Base-by-base conservation (phyloP, 371 early-diverging fungal genomes). In the Apophysomyces ossiformis region DNA sequence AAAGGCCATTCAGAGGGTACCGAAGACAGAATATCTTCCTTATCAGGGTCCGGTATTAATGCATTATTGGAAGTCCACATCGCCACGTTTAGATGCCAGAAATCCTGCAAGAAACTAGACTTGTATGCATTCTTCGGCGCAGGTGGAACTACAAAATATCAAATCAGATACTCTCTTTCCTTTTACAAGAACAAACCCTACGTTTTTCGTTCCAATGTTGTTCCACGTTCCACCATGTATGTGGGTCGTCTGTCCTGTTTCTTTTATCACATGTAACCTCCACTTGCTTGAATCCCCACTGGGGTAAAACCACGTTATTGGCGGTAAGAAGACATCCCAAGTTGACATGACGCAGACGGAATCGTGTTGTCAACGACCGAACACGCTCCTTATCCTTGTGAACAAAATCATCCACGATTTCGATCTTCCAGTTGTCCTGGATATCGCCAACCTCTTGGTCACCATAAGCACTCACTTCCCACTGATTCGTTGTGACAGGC, bases 51-150 rank as follows among this genome's bases (percentile, higher is more conserved):
- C 12, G 99, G 97, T 12, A 92, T 87, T 68, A 99, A 84, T 6
- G 99, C 98, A 72, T 99, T 99, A 84, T 99, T 99, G 16, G 94
- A 92, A 0, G 91, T 91, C 91, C 94, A 96, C 99, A 99, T 99
- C 44, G 98, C 96, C 9, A 92, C 92, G 73, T 99, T 99, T 64
- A 97, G 81, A 75, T 98, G 96, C 65, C 94, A 76, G 73, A 99
- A 93, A 78, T 98, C 93, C 60, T 87, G 84, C 64, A 95, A 74
- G 77, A 99, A 99, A 21, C 75, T 78, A 16, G 93, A 86, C 67
- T 85, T 87, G 80, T 89, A 91, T 71, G 85, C 56, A 78, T 89
- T 66, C 77, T 88, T 41, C 71, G 79, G 60, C 75, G 92, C 79
- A 66, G 81, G 61, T 16, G 87, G 87, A 64, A 98, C 87, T 85